Conservation (phyloP, 257 asterid genomes). For the Nicotiana knightiana region DNA sequence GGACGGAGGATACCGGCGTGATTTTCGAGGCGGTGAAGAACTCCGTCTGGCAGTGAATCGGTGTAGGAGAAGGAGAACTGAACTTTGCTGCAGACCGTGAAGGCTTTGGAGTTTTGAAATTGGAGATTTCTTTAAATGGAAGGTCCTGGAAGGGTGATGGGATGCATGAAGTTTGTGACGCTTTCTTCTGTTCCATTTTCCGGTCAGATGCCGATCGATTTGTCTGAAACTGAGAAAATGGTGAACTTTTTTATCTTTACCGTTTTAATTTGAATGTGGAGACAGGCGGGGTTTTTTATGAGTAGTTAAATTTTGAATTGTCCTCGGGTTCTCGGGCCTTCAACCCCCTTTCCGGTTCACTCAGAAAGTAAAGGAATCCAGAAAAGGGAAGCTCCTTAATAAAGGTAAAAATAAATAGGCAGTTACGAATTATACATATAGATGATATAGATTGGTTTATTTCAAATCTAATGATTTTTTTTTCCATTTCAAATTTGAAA, state of each 20-base stretch:
- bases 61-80: conserved; percentile 23
- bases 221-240: conserved; percentile 1
- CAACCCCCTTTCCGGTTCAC: neutral
- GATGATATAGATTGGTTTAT: too few species aligned
- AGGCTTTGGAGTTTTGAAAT: conserved; percentile 60
- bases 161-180: neutral
- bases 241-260: neutral
- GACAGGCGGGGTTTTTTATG: neutral
- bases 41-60: conserved; percentile 21
- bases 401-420: neutral
- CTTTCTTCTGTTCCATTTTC: conserved; percentile 15
- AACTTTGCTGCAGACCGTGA: conserved; percentile 20
- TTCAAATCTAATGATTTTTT: too few species aligned
- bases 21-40: conserved; percentile 60
- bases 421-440: too few species aligned
- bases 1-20: conserved; percentile 46
- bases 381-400: neutral
- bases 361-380: neutral
- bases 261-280: conserved; percentile 11
- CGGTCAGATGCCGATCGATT: neutral
- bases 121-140: conserved; percentile 54
- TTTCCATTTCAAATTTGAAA: too few species aligned
- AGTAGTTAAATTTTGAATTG: neutral
- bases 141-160: conserved; percentile 41
- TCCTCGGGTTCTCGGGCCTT: neutral